A percentile compares a stretch with the other conserved stretches of the same genome.
Evolutionary conservation across 768 basidiomycete species (phyloP).

Genomic region (Lactarius hatsudake): DNA sequence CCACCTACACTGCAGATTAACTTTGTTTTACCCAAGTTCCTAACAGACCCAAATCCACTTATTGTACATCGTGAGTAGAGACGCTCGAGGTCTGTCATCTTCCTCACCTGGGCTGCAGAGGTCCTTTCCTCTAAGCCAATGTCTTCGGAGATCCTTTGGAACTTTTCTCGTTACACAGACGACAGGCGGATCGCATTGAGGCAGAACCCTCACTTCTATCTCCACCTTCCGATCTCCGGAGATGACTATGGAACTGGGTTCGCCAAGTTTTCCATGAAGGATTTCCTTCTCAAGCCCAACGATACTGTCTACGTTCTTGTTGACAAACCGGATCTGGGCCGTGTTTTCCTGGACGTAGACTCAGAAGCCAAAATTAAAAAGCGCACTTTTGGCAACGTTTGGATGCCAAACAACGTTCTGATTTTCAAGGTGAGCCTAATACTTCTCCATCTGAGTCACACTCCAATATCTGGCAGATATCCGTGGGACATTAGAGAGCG

Average conservation of each 20-base stretch:
- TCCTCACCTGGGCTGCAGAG: neutral
- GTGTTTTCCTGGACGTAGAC: neutral
- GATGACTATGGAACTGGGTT: neutral
- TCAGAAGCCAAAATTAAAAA: too few species aligned
- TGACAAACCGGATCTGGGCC: neutral
- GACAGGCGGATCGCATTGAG: neutral
- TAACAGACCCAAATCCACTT: slow-evolving; percentile 1
- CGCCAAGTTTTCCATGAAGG: neutral
- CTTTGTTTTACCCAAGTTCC: neutral
- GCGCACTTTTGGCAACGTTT: neutral
- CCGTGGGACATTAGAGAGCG: neutral
- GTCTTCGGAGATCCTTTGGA: slow-evolving; percentile 11
- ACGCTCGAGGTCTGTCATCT: neutral
- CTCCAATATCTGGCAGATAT: neutral
- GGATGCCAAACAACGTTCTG: neutral
- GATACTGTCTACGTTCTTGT: slow-evolving; percentile 11
- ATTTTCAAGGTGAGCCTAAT: slow-evolving; percentile 1
- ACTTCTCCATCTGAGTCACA: neutral
- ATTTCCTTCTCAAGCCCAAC: neutral
- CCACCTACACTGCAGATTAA: too few species aligned
- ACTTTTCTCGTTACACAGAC: slow-evolving; percentile 3
- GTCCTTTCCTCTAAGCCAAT: neutral
- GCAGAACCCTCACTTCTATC: slow-evolving; percentile 10
- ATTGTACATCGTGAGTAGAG: slow-evolving; percentile 5
- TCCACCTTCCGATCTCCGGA: neutral